Percentiles rank a stretch among this genome's conserved stretches.
Evolutionary conservation across 2,329 filamentous ascomycete species (phyloP).

Genomic region (Diplodia seriata): DNA sequence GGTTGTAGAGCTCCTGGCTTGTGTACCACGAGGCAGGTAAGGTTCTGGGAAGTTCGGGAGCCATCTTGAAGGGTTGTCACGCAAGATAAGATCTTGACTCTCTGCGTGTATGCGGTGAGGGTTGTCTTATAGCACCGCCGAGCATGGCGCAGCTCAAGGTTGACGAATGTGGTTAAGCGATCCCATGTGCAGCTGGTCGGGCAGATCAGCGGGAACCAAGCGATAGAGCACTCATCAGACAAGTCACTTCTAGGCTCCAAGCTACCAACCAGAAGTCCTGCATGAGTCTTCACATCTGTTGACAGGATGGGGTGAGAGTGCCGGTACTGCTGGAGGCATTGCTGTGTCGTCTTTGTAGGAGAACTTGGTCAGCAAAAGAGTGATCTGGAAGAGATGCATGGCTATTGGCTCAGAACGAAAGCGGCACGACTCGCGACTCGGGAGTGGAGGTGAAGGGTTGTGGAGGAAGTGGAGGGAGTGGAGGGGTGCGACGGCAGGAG

Average conservation of each 20-base stretch:
- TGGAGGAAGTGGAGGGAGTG: neutral
- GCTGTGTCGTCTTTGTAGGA: neutral
- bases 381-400: no score
- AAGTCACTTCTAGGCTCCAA: neutral
- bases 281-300: neutral
- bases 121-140: neutral
- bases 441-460: neutral
- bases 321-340: neutral
- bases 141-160: neutral
- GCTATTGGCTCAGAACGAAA: neutral
- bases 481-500: neutral
- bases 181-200: neutral
- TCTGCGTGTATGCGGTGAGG: neutral
- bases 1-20: constrained; percentile 53
- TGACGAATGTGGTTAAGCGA: neutral
- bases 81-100: neutral
- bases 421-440: neutral
- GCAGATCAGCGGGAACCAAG: neutral
- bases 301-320: neutral
- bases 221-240: no score
- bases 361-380: neutral
- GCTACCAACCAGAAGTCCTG: neutral
- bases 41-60: constrained; percentile 35
- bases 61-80: neutral
- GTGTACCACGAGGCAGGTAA: constrained; percentile 56